Conservation (phyloP, 768 basidiomycete genomes). For the Hydnomerulius pinastri region DNA sequence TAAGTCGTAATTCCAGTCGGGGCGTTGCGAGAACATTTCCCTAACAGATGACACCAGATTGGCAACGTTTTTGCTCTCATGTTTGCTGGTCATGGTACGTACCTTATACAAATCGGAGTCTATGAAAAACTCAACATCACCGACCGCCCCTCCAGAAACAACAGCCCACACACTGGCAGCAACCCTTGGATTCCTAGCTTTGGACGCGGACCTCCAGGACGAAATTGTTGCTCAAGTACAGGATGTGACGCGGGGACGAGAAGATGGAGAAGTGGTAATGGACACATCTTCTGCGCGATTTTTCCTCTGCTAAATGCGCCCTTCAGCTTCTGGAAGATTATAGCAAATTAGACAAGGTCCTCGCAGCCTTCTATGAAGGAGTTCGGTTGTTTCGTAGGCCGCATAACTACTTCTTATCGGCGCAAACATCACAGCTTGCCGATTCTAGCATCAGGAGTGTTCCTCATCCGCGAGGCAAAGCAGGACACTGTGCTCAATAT, state of each 20-base stretch:
- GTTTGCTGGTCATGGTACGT: slow-evolving; percentile 59
- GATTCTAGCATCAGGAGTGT: slow-evolving; percentile 28
- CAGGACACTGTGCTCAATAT: slow-evolving; percentile 28
- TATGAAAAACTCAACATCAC: background rate
- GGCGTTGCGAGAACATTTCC: background rate
- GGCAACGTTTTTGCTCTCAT: slow-evolving; percentile 55
- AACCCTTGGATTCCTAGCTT: slow-evolving; percentile 32
- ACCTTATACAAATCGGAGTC: background rate
- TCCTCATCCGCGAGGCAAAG: slow-evolving; percentile 31
- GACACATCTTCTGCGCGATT: background rate
- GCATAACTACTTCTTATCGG: background rate
- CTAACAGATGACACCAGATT: slow-evolving; percentile 36
- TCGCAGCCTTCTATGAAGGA: slow-evolving; percentile 33
- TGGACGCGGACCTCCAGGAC: slow-evolving; percentile 32
- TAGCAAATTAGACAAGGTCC: slow-evolving; percentile 30
- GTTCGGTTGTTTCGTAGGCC: slow-evolving; percentile 36
- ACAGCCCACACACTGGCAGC: slow-evolving; percentile 35
- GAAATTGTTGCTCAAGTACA: slow-evolving; percentile 33
- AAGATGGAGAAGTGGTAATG: slow-evolving; percentile 18
- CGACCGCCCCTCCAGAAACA: slow-evolving; percentile 25
- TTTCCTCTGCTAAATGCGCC: background rate
- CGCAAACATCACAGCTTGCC: background rate
- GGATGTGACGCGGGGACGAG: slow-evolving; percentile 23
- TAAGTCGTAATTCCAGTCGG: background rate
- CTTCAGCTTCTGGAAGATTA: slow-evolving; percentile 25